Evolutionary conservation across 176 grass and related monocot genomes (phyloP), one percentile per base, ranked within the genome.

Genomic region (Puya raimondii): DNA sequence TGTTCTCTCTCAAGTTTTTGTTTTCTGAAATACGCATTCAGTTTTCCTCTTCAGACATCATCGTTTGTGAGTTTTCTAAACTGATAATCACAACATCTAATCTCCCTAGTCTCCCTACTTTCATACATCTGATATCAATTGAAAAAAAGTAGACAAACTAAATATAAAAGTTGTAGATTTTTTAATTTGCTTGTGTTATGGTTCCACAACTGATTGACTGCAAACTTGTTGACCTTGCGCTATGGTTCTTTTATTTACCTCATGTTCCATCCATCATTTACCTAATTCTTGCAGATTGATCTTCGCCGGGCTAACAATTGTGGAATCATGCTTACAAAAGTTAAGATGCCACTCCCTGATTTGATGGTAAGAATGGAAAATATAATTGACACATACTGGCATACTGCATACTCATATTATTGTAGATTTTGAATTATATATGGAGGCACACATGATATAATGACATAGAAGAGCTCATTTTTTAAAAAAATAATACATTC

Each of bases 271-370:
- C 10, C 56, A 70, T 65, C 20, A 67, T 48, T 74, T 18, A 65
- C 80, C 23, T 83, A 23, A 4, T 56, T 67, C 23, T 88, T 59
- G 50, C 86, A 97, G 94, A 97, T 97, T 72, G 94, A 97, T 83
- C 86, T 97, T 83, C 84, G 94, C 2, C 87, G 72, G 69, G 89
- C 94, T 64, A 97, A 97, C 73, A 97, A 97, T 82, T 97, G 94
- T 80, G 89, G 82, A 87, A 97, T 97, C 53, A 97, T 97, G 94
- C 94, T 97, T 81, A 97, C 89, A 76, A 90, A 97, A 83, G 89
- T 97, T 68, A 97, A 97, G 91, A 97, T 97, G 87, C 94, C 94
- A 49, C 64, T 97, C 69, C 70, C 87, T 59, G 94, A 97, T 61
- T 74, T 97, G 76, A 84, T 97, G 89, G 94, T 97, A 79, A 88